These are phyloP conservation scores for Exophiala bonariae DNA, from an alignment of 2,329 filamentous ascomycete species.

Conservation along the genomic window DNA sequence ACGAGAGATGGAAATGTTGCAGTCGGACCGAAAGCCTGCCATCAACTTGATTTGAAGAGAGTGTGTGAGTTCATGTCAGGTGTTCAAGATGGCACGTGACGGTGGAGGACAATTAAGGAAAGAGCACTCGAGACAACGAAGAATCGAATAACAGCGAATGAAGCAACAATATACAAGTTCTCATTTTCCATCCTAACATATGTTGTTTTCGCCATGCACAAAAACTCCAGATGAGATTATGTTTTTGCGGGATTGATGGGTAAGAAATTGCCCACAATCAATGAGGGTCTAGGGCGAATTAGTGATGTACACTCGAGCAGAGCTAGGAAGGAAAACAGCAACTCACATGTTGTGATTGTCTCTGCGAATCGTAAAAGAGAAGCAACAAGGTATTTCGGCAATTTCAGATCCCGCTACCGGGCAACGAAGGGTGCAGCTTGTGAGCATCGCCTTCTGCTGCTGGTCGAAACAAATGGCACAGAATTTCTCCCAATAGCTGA, in stretches of 20 bases:
- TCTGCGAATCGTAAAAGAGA: slow-evolving; percentile 93
- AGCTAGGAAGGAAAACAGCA: slow-evolving; percentile 5
- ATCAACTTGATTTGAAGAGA: no score
- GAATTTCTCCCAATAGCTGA: slow-evolving; percentile 99
- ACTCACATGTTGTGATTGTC: slow-evolving; percentile 96
- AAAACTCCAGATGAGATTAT: no score
- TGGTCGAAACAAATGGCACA: slow-evolving; percentile 95
- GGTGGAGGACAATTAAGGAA: background rate
- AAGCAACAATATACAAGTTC: background rate
- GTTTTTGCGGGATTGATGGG: slow-evolving; percentile 58
- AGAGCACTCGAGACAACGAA: background rate
- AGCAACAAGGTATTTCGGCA: slow-evolving; percentile 85
- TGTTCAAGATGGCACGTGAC: no score
- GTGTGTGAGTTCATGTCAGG: no score
- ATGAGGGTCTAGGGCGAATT: slow-evolving; percentile 67
- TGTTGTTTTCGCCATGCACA: slow-evolving; percentile 7
- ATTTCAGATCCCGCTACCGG: slow-evolving; percentile 69
- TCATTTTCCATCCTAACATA: background rate
- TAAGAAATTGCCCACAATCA: slow-evolving; percentile 96
- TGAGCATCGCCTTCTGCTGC: slow-evolving; percentile 90
- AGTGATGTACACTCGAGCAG: no score
- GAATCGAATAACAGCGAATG: background rate
- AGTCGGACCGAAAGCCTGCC: no score
- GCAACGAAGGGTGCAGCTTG: slow-evolving; percentile 86
- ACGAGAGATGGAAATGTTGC: no score